Evolutionary conservation across 2,329 filamentous ascomycete genomes (phyloP).

Genomic region (Penicillium freii): DNA sequence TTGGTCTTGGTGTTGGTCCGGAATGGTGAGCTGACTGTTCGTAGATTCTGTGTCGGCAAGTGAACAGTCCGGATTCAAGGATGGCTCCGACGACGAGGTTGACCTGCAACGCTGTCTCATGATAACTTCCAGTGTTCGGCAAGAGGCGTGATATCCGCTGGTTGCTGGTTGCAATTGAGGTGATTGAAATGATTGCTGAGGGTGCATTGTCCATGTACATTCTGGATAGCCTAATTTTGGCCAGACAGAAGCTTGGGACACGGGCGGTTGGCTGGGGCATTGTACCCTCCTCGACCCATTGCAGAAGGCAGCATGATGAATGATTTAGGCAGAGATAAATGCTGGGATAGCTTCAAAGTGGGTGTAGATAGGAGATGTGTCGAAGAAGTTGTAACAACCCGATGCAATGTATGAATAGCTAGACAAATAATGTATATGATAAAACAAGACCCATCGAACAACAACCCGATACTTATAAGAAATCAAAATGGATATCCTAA

Average conservation of each 20-base stretch:
- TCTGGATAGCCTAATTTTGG: background rate
- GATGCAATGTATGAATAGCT: slow-evolving; percentile 6
- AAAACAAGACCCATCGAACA: background rate
- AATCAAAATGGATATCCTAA: background rate
- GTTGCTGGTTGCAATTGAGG: background rate
- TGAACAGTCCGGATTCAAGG: slow-evolving; percentile 26
- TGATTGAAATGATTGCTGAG: background rate
- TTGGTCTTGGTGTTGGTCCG: slow-evolving; percentile 3
- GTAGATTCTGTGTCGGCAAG: slow-evolving; percentile 59
- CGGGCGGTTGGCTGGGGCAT: slow-evolving; percentile 19
- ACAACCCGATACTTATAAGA: background rate
- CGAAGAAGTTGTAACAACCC: background rate
- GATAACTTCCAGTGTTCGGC: no score
- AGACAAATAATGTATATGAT: slow-evolving; percentile 1
- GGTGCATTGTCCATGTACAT: background rate
- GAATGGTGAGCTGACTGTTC: slow-evolving; percentile 16
- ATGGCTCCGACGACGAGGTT: background rate
- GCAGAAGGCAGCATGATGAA: slow-evolving; percentile 1
- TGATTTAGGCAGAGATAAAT: background rate
- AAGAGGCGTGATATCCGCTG: background rate
- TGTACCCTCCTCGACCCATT: slow-evolving; percentile 44
- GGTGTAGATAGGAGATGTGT: background rate
- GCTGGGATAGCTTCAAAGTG: background rate
- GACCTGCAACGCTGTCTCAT: background rate
- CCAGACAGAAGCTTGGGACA: background rate